Evolutionary conservation across 2,329 filamentous ascomycete genomes (phyloP).

Genomic region (Raffaelea ambrosiae): DNA sequence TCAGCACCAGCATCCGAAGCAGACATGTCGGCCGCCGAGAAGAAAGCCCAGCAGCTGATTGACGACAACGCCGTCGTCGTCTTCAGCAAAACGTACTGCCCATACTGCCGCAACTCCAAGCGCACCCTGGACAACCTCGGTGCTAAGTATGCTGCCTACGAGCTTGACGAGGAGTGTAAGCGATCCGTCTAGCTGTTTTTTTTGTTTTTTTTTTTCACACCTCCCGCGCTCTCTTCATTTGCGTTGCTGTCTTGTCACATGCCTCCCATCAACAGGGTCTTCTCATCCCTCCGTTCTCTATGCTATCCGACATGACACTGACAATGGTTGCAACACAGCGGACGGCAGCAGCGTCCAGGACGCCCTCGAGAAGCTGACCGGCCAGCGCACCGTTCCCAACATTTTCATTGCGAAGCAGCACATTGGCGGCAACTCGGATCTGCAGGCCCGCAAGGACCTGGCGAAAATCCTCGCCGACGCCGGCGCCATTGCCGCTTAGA

Average conservation of each 20-base stretch:
- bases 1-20: slow-evolving; percentile 41
- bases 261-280: too few relatives aligned
- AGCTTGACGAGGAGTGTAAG: slow-evolving; percentile 79
- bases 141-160: slow-evolving; percentile 66
- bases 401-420: slow-evolving; percentile 87
- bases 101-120: slow-evolving; percentile 82
- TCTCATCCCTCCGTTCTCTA: too few relatives aligned
- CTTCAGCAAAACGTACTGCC: slow-evolving; percentile 96
- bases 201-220: not conserved
- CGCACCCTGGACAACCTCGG: slow-evolving; percentile 57
- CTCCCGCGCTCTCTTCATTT: too few relatives aligned
- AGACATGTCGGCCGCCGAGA: slow-evolving; percentile 74
- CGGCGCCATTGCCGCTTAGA: slow-evolving; percentile 21
- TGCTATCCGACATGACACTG: slow-evolving; percentile 12
- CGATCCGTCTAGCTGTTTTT: slow-evolving; percentile 15
- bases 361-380: slow-evolving; percentile 69
- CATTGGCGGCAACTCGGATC: slow-evolving; percentile 91
- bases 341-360: slow-evolving; percentile 78
- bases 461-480: slow-evolving; percentile 32
- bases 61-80: slow-evolving; percentile 85
- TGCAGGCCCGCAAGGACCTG: slow-evolving; percentile 60
- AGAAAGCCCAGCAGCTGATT: slow-evolving; percentile 79
- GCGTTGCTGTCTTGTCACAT: too few relatives aligned
- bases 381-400: slow-evolving; percentile 88
- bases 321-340: slow-evolving; percentile 37